Percentiles rank a stretch among this genome's conserved stretches.
Conservation (phyloP, 2,329 filamentous ascomycete species). For the Clonostachys rhizophaga region DNA sequence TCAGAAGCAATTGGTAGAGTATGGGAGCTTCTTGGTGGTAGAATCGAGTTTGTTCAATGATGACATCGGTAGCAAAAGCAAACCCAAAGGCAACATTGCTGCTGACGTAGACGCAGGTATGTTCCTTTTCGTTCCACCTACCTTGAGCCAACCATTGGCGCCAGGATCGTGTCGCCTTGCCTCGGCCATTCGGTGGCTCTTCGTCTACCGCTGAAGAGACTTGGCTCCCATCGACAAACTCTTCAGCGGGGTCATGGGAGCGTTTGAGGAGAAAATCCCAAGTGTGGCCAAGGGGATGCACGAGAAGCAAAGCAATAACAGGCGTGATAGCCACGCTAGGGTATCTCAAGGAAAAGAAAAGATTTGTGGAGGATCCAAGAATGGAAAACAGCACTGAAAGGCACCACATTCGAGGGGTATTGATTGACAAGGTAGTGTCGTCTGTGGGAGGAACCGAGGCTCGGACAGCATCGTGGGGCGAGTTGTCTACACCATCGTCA, state of each 20-base stretch:
- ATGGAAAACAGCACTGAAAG: conserved; percentile 77
- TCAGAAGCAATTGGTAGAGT: conserved; percentile 75
- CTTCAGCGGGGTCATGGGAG: conserved; percentile 41
- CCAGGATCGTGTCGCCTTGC: conserved; percentile 29
- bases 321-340: conserved; percentile 86
- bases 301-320: conserved; percentile 80
- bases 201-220: conserved; percentile 9
- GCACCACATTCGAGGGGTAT: conserved; percentile 83
- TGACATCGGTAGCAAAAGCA: conserved; percentile 84
- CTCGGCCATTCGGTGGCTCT: not conserved
- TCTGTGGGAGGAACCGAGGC: conserved; percentile 75
- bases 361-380: conserved; percentile 76
- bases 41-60: conserved; percentile 85
- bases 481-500: conserved; percentile 51
- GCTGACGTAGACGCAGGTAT: conserved; percentile 84
- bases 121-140: conserved; percentile 83
- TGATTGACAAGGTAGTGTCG: conserved; percentile 74
- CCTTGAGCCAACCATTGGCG: conserved; percentile 77
- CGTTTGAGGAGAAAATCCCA: conserved; percentile 74
- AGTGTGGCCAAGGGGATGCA: conserved; percentile 75
- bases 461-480: conserved; percentile 73
- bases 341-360: conserved; percentile 88
- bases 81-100: conserved; percentile 89
- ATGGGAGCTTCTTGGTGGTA: conserved; percentile 79
- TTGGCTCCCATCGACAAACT: conserved; percentile 40